Percentiles rank a stretch among this genome's conserved stretches.
phyloP scores from a whole-genome alignment of 805 yeast species.

The Yarrowia sp. region DNA sequence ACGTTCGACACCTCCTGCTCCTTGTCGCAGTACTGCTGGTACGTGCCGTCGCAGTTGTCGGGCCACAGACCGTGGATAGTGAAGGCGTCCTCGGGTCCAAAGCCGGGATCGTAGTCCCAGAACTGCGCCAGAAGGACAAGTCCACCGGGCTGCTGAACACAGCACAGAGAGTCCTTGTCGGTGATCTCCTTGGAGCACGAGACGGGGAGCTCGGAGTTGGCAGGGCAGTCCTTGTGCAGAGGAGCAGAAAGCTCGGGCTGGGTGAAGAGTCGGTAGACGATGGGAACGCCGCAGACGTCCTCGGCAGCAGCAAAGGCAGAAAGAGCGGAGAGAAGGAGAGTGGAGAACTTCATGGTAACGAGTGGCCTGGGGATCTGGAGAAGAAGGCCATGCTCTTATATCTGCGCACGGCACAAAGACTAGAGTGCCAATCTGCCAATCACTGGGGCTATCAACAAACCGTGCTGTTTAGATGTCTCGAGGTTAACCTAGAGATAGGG shows the following conservation, averaged over 20 bases:
- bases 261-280: constrained; percentile 9
- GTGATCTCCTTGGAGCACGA: constrained; percentile 35
- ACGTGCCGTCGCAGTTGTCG: constrained; percentile 81
- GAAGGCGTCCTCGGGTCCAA: constrained; percentile 68
- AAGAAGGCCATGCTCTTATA: no score
- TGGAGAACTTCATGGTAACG: constrained; percentile 1
- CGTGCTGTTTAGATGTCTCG: constrained; percentile 11
- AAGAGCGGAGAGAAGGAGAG: not conserved
- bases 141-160: constrained; percentile 87
- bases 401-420: not conserved
- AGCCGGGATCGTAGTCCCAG: constrained; percentile 82
- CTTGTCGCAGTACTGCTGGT: constrained; percentile 72
- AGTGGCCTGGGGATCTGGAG: no score
- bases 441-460: constrained; percentile 4
- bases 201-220: constrained; percentile 35
- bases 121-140: constrained; percentile 80
- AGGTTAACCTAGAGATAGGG: not conserved
- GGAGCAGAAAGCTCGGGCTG: constrained; percentile 13
- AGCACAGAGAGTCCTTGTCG: constrained; percentile 55
- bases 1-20: constrained; percentile 54
- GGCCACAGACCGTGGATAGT: constrained; percentile 90
- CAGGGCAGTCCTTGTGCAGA: constrained; percentile 38
- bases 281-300: constrained; percentile 2
- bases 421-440: constrained; percentile 9
- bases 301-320: constrained; percentile 2